These are phyloP conservation scores for Umbelopsis sp. DNA, from an alignment of 192 early-diverging fungal species.

Conservation along the genomic window DNA sequence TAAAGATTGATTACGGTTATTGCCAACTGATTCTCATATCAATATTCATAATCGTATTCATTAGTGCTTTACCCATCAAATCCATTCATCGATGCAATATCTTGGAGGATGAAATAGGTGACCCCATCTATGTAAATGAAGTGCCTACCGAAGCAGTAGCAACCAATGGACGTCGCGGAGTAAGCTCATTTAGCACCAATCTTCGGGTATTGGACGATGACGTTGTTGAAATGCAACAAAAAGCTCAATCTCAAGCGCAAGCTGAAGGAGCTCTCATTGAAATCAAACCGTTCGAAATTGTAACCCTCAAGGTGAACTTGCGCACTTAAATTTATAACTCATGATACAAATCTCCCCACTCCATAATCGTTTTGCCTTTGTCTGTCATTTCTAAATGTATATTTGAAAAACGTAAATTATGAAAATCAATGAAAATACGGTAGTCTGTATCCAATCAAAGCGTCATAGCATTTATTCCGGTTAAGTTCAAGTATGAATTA, in stretches of 20 bases:
- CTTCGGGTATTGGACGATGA: conserved; percentile 30
- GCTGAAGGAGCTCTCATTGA: conserved; percentile 44
- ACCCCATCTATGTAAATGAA: conserved; percentile 32
- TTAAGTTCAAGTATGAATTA: too few species aligned
- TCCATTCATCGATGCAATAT: conserved; percentile 69
- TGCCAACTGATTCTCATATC: too few species aligned
- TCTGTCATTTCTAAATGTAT: not conserved
- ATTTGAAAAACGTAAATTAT: too few species aligned
- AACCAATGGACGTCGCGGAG: conserved; percentile 11
- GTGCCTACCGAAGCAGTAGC: not conserved
- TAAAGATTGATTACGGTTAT: too few species aligned
- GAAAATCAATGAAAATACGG: too few species aligned
- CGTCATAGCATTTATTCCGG: too few species aligned
- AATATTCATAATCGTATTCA: too few species aligned
- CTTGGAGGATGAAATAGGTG: conserved; percentile 68
- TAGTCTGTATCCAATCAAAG: too few species aligned
- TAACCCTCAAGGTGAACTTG: conserved; percentile 54
- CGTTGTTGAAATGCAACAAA: conserved; percentile 22
- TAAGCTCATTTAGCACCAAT: conserved; percentile 25
- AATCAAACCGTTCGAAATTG: conserved; percentile 67
- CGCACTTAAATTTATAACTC: not conserved
- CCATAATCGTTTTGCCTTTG: not conserved
- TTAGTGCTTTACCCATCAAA: conserved; percentile 53
- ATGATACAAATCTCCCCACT: not conserved
- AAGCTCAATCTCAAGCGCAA: conserved; percentile 22